These are phyloP conservation scores for Tieghemostelium lacteum DNA, from an alignment of 78 protist genomes.

Conservation along the genomic window DNA sequence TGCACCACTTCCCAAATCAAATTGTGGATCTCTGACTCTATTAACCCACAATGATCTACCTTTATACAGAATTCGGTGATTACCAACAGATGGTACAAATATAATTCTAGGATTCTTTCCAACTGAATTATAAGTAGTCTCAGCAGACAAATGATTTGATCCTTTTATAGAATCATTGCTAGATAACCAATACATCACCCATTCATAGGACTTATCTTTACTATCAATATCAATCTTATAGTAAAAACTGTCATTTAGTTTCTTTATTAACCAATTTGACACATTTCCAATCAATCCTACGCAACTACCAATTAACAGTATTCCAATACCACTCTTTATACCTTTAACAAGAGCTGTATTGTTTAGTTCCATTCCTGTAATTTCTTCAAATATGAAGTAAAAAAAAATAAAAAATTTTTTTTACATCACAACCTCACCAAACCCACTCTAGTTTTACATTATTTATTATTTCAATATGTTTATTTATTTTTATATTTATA, in stretches of 20 bases:
- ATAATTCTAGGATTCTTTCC: constrained; percentile 44
- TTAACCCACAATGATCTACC: constrained; percentile 12
- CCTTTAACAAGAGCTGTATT: constrained; percentile 11
- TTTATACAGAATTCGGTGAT: constrained; percentile 3
- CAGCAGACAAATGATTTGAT: constrained; percentile 50
- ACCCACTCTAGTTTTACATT: too few species aligned
- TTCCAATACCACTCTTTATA: constrained; percentile 27
- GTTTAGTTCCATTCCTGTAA: too few species aligned
- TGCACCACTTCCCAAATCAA: constrained; percentile 54
- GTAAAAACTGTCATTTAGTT: constrained; percentile 6
- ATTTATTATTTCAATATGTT: too few species aligned
- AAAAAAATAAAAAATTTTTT: too few species aligned
- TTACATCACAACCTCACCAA: too few species aligned
- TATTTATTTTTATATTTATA: too few species aligned
- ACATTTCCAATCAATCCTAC: neutral
- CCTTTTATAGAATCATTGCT: neutral
- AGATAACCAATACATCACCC: constrained; percentile 64
- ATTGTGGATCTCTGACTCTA: constrained; percentile 21
- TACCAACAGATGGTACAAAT: constrained; percentile 42
- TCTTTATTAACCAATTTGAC: neutral
- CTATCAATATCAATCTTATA: constrained; percentile 33
- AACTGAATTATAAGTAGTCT: constrained; percentile 18
- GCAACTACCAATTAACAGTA: constrained; percentile 1
- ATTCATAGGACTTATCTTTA: constrained; percentile 66
- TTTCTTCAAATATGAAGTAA: too few species aligned